A percentile compares a stretch with the other conserved stretches of the same genome.
Evolutionary conservation across 108 stramenopile genomes (phyloP).

Genomic region (Skeletonema menzelii): DNA sequence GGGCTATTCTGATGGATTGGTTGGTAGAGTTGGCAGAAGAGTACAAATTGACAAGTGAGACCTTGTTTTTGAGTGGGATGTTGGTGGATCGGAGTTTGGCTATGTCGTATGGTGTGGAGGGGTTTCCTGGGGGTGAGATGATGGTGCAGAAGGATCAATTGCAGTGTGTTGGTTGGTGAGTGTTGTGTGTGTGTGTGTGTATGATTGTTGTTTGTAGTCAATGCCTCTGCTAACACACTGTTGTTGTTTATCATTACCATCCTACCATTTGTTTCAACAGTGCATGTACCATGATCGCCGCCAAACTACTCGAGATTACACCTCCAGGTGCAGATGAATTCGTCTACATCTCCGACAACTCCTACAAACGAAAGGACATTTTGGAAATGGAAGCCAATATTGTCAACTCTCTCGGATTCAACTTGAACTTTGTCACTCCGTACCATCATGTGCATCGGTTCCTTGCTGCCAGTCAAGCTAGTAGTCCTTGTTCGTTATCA

Average conservation of each 20-base stretch:
- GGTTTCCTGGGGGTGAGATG: not conserved
- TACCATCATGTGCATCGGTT: constrained; percentile 56
- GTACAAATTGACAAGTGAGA: constrained; percentile 57
- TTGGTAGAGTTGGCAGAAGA: constrained; percentile 84
- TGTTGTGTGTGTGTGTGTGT: constrained; percentile 3
- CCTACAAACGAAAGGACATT: constrained; percentile 59
- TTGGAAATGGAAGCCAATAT: constrained; percentile 66
- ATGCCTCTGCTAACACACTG: constrained; percentile 8
- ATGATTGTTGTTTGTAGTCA: not conserved
- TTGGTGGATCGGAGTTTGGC: constrained; percentile 76
- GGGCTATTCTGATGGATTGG: constrained; percentile 89
- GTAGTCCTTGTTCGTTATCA: not conserved
- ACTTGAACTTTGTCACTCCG: constrained; percentile 57
- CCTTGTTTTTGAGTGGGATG: constrained; percentile 71
- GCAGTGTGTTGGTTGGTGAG: constrained; percentile 69
- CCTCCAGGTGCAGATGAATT: constrained; percentile 61
- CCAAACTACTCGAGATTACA: constrained; percentile 70
- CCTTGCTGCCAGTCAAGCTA: constrained; percentile 59
- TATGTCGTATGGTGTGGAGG: constrained; percentile 20
- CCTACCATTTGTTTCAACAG: constrained; percentile 19
- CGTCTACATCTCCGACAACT: constrained; percentile 74
- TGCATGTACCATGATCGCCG: constrained; percentile 78
- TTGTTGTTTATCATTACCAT: not conserved
- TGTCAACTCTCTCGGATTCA: constrained; percentile 63
- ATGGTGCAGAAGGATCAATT: constrained; percentile 41